phyloP scores from a whole-genome alignment of 2,329 filamentous ascomycete genomes.

The Tolypocladium guangdongense region DNA sequence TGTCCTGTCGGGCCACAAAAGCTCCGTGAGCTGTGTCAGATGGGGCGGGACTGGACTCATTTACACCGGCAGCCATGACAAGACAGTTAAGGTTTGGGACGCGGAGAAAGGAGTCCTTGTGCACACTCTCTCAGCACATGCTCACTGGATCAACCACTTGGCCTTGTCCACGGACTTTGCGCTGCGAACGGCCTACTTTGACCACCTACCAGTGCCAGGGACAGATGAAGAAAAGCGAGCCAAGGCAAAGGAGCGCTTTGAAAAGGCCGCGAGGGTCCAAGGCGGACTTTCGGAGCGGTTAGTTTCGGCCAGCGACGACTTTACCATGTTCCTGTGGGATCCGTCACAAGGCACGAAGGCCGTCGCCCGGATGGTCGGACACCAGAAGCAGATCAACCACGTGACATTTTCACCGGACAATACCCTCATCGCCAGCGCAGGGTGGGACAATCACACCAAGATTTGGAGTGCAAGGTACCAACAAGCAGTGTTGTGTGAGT shows the following conservation, averaged over 20 bases:
- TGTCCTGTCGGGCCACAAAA: conserved; percentile 80
- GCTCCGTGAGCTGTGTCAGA: conserved; percentile 77
- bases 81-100: conserved; percentile 87
- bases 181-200: conserved; percentile 74
- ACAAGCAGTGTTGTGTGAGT: not conserved
- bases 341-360: conserved; percentile 70
- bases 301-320: conserved; percentile 88
- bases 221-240: conserved; percentile 59
- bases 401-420: conserved; percentile 91
- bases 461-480: conserved; percentile 68
- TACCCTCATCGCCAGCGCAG: conserved; percentile 72
- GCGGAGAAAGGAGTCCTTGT: conserved; percentile 66
- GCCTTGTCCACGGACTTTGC: conserved; percentile 89
- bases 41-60: conserved; percentile 88
- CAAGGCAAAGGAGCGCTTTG: conserved; percentile 73
- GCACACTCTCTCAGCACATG: conserved; percentile 71
- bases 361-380: conserved; percentile 77
- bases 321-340: conserved; percentile 94
- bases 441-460: conserved; percentile 93
- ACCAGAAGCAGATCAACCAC: conserved; percentile 95
- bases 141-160: conserved; percentile 92
- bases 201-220: conserved; percentile 62
- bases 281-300: conserved; percentile 72
- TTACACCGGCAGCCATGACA: conserved; percentile 82
- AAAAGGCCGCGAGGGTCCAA: conserved; percentile 69